Conservation (phyloP, 2,329 filamentous ascomycete species). For the Trichophyton rubrum region DNA sequence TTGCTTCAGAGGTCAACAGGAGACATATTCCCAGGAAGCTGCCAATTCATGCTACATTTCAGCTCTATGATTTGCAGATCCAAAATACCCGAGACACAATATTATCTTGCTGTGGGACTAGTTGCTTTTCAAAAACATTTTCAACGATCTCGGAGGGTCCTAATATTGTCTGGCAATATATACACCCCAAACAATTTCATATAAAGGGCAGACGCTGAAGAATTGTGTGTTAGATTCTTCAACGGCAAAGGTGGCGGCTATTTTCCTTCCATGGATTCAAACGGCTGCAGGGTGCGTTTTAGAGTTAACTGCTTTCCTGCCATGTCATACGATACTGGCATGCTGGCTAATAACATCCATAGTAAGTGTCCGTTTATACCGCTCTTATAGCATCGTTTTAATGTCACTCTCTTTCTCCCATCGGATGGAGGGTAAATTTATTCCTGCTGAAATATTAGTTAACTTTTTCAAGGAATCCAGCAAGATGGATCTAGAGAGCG, state of each 20-base stretch:
- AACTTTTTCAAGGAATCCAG: neutral
- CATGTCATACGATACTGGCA: neutral
- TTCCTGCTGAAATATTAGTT: neutral
- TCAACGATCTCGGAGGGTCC: neutral
- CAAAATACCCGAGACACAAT: too few relatives aligned
- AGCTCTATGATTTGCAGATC: too few relatives aligned
- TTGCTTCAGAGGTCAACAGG: too few relatives aligned
- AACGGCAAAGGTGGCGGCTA: neutral
- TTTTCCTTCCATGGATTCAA: neutral
- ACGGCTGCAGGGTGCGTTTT: neutral
- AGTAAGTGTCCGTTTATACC: neutral
- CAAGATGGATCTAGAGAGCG: neutral
- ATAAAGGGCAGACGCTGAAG: neutral
- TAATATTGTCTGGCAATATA: neutral
- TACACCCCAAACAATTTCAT: neutral
- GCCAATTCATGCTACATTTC: too few relatives aligned
- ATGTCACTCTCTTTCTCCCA: neutral
- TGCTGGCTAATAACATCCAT: neutral
- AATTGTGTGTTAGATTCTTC: neutral
- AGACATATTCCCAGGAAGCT: too few relatives aligned
- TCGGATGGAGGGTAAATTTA: neutral
- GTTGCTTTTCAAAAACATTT: neutral
- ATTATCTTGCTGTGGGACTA: neutral
- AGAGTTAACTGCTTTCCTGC: constrained; percentile 2
- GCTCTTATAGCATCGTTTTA: neutral